A percentile compares a stretch with the other conserved stretches of the same genome.
These are phyloP conservation scores for Xylaria cubensis DNA, from an alignment of 495 filamentous ascomycete species.

Conservation along the genomic window DNA sequence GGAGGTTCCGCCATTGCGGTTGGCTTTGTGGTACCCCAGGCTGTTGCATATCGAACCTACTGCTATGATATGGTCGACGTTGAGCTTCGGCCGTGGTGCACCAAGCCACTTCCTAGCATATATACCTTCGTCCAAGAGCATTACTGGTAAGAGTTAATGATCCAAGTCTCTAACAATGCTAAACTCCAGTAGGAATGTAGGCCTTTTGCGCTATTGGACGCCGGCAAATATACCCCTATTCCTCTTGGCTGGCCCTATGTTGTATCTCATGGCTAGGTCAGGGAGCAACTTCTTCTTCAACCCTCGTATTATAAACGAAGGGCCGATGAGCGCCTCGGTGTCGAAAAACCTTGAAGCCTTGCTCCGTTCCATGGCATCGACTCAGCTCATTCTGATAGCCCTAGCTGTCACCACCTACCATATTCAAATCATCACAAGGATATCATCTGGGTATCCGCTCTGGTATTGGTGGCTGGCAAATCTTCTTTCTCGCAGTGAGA, in stretches of 20 bases:
- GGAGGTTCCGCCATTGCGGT: slow-evolving; percentile 71
- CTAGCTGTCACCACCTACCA: slow-evolving; percentile 82
- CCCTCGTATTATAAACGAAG: slow-evolving; percentile 20
- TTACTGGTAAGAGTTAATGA: slow-evolving; percentile 71
- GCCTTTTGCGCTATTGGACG: slow-evolving; percentile 91
- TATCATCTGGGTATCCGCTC: slow-evolving; percentile 86
- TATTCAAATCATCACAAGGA: slow-evolving; percentile 89
- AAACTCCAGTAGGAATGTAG: slow-evolving; percentile 69
- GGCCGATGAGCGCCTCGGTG: slow-evolving; percentile 21
- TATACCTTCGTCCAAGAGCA: slow-evolving; percentile 86
- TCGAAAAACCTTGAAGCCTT: slow-evolving; percentile 31
- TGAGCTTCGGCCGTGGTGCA: slow-evolving; percentile 74
- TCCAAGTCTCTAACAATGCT: slow-evolving; percentile 21
- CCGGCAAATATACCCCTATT: slow-evolving; percentile 87
- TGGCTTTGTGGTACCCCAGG: slow-evolving; percentile 75
- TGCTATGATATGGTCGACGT: slow-evolving; percentile 55
- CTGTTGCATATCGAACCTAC: slow-evolving; percentile 73
- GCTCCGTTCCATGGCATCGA: slow-evolving; percentile 66
- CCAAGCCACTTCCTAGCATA: slow-evolving; percentile 73
- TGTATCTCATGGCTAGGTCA: slow-evolving; percentile 70
- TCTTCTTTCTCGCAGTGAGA: slow-evolving; percentile 42
- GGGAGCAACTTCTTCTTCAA: slow-evolving; percentile 54
- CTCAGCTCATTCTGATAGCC: slow-evolving; percentile 73
- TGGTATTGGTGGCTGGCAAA: slow-evolving; percentile 84
- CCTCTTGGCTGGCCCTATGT: slow-evolving; percentile 78